A percentile compares a stretch with the other conserved stretches of the same genome.
Conservation (phyloP, 306 rosid species). For the Sesbania bispinosa region DNA sequence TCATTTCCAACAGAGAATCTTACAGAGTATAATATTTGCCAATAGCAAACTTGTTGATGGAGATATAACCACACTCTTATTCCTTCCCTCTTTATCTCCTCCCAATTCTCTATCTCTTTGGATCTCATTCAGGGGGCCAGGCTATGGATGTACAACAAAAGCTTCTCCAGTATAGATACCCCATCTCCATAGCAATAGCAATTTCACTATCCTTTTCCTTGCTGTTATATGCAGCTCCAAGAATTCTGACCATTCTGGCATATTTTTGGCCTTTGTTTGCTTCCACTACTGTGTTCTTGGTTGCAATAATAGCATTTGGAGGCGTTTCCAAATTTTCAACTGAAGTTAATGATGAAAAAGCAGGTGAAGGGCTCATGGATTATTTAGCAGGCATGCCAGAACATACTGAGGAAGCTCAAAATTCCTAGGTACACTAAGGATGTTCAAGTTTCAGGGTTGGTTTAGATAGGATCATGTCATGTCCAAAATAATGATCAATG, state of each 20-base stretch:
- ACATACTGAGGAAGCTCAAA: slow-evolving; percentile 18
- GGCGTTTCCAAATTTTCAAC: slow-evolving; percentile 48
- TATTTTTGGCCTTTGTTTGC: slow-evolving; percentile 81
- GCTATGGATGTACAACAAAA: slow-evolving; percentile 49
- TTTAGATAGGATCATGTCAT: neutral
- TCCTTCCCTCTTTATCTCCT: slow-evolving; percentile 16
- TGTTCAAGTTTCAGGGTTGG: slow-evolving; percentile 3
- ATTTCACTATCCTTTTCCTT: slow-evolving; percentile 38
- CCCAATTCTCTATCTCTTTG: slow-evolving; percentile 2
- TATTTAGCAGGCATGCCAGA: slow-evolving; percentile 55
- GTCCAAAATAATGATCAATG: slow-evolving; percentile 16
- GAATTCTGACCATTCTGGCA: slow-evolving; percentile 44
- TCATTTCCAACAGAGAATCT: slow-evolving; percentile 27
- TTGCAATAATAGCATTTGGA: slow-evolving; percentile 44
- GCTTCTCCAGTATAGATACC: slow-evolving; percentile 58
- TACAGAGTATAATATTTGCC: slow-evolving; percentile 8
- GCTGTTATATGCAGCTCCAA: slow-evolving; percentile 54
- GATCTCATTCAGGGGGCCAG: neutral
- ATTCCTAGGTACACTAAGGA: neutral
- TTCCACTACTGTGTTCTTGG: slow-evolving; percentile 60
- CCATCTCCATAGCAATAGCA: slow-evolving; percentile 44
- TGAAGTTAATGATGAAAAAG: slow-evolving; percentile 42
- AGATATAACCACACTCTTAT: neutral
- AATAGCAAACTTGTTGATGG: neutral
- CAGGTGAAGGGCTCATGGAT: slow-evolving; percentile 58